These are phyloP conservation scores for Geoglossum cookeanum DNA, from an alignment of 2,329 filamentous ascomycete genomes.

Conservation along the genomic window DNA sequence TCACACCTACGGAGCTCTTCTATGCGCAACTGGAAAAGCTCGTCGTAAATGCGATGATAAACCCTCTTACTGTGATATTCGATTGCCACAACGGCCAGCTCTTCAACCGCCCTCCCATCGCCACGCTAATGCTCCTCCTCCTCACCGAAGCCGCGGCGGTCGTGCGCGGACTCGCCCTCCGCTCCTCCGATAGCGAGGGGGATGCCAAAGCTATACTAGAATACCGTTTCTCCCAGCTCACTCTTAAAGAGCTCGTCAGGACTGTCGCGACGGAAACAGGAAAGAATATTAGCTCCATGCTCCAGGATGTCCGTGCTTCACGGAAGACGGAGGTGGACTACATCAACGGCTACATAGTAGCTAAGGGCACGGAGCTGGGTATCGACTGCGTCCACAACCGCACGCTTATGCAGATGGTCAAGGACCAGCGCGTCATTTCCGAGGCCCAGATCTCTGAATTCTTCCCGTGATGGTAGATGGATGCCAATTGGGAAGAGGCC, in stretches of 20 bases:
- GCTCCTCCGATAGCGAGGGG: constrained; percentile 30
- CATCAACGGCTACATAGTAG: constrained; percentile 75
- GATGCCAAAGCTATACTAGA: background rate
- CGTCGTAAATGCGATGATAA: constrained; percentile 56
- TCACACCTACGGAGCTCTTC: constrained; percentile 42
- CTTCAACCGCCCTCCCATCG: constrained; percentile 44
- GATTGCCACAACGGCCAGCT: constrained; percentile 58
- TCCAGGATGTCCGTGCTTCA: constrained; percentile 42
- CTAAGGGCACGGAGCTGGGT: constrained; percentile 50
- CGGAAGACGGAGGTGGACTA: constrained; percentile 59
- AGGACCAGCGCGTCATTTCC: constrained; percentile 35
- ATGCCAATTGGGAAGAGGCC: no score
- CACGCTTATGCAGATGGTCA: constrained; percentile 51
- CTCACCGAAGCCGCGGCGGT: constrained; percentile 57
- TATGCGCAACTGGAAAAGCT: constrained; percentile 61
- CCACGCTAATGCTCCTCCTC: constrained; percentile 49
- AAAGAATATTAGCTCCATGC: constrained; percentile 45
- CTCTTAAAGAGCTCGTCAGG: constrained; percentile 39
- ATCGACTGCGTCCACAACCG: constrained; percentile 55
- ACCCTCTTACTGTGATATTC: constrained; percentile 62
- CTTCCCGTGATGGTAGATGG: no score
- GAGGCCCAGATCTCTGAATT: background rate
- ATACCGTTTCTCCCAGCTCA: constrained; percentile 33
- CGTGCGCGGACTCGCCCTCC: constrained; percentile 44
- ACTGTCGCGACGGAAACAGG: constrained; percentile 34